Evolutionary conservation across 306 rosid species (phyloP).

Genomic region (Prunus armeniaca): DNA sequence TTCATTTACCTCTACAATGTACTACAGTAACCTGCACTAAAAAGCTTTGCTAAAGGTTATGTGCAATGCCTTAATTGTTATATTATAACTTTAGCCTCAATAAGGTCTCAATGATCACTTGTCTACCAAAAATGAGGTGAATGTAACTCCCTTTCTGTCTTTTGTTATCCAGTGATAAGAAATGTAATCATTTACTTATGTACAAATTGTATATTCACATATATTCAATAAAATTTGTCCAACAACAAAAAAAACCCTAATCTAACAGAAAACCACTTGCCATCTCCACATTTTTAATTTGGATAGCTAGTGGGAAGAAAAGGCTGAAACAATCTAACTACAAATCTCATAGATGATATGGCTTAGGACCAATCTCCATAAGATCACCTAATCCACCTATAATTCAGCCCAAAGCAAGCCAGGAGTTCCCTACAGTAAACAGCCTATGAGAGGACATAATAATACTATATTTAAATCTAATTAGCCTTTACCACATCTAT

Average conservation of each 20-base stretch:
- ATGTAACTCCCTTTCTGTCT: not conserved
- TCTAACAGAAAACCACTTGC: too few relatives aligned
- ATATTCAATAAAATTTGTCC: not conserved
- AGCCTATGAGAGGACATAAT: not conserved
- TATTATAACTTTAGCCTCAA: not conserved
- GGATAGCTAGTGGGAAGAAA: too few relatives aligned
- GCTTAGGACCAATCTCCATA: not conserved
- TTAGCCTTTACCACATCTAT: not conserved
- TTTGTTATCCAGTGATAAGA: not conserved
- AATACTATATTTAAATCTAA: not conserved
- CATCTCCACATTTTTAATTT: too few relatives aligned
- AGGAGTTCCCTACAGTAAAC: not conserved
- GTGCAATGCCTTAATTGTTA: not conserved
- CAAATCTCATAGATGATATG: not conserved
- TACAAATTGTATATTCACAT: not conserved
- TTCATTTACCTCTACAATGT: not conserved
- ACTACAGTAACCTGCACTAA: not conserved
- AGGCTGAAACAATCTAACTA: too few relatives aligned
- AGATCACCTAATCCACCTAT: not conserved
- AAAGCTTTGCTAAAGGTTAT: not conserved
- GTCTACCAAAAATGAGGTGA: not conserved
- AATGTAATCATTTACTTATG: not conserved
- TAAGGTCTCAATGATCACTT: not conserved
- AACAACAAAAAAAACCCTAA: too few relatives aligned
- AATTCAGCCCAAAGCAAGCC: not conserved